Conservation (phyloP, 2,329 filamentous ascomycete species). For the Ploettnerulaceae sp. region DNA sequence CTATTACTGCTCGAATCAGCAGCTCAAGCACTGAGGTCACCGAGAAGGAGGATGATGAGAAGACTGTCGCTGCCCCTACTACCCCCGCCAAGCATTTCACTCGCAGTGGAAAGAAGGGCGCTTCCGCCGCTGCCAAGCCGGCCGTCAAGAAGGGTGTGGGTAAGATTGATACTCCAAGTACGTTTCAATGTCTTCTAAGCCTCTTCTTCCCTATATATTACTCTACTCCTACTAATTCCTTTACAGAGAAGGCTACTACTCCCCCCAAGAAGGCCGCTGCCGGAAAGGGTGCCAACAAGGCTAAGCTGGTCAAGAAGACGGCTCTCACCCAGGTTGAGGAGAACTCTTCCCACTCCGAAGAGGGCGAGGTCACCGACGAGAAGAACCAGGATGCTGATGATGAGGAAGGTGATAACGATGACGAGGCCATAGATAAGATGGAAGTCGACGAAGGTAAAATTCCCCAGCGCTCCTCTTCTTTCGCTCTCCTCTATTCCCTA, state of each 20-base stretch:
- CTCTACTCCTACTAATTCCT: no score
- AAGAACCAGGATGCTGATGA: not conserved
- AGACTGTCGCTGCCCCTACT: not conserved
- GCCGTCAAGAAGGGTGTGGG: conserved; percentile 28
- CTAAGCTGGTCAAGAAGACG: not conserved
- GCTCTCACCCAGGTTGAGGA: not conserved
- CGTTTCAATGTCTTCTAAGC: not conserved
- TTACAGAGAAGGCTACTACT: conserved; percentile 27
- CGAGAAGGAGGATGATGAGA: not conserved
- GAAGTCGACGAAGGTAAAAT: not conserved
- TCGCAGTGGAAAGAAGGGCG: not conserved
- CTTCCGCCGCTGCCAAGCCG: not conserved
- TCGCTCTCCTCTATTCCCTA: not conserved
- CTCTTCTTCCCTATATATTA: no score
- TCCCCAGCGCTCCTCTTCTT: not conserved
- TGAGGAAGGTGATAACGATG: not conserved
- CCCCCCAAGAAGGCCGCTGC: conserved; percentile 5
- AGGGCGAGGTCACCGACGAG: not conserved
- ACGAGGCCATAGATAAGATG: not conserved
- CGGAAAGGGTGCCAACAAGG: conserved; percentile 1
- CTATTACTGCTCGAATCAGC: not conserved
- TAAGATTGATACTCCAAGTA: conserved; percentile 18
- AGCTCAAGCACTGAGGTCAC: not conserved
- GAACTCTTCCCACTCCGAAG: not conserved
- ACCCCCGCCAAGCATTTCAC: not conserved